Evolutionary conservation across 176 grass and related monocot genomes (phyloP), one percentile per base, ranked within the genome.

Genomic region (Musa beccarii): DNA sequence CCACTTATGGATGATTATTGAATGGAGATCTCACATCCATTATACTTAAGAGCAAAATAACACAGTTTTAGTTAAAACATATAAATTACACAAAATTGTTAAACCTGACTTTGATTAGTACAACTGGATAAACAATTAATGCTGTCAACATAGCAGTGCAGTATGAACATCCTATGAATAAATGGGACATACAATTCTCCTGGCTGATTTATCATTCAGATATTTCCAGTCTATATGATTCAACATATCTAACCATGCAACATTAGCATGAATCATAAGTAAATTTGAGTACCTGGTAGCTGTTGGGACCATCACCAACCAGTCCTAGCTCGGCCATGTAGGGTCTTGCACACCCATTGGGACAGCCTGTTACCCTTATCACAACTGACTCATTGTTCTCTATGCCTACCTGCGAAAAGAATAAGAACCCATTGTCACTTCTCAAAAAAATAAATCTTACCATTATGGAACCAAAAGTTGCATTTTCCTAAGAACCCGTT

Each of bases 321-420:
- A 99, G 84, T 77, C 95, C 95, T 86, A 99, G 84, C 81, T 99
- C 95, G 19, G 95, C 90, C 95, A 99, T 99, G 14, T 99, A 99
- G 54, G 95, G 90, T 75, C 95, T 91, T 52, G 95, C 90, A 49
- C 95, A 99, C 25, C 95, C 95, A 77, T 99, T 99, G 53, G 95
- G 95, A 59, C 95, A 99, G 15, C 95, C 95, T 81, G 95, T 99
- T 73, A 99, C 80, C 76, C 95, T 92, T 81, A 99, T 77, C 53
- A 99, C 95, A 19, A 99, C 69, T 28, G 95, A 91, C 64, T 99
- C 95, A 0, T 85, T 52, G 2, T 86, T 68, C 29, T 87, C 83
- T 62, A 99, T 83, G 20, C 95, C 95, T 69, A 94, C 88, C 95
- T 99, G 65, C 71, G 3, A 68, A 79, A 78, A 76, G 29, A 86